These are phyloP conservation scores for Neurospora sp. DNA, from an alignment of 2,329 filamentous ascomycete species.

Conservation along the genomic window DNA sequence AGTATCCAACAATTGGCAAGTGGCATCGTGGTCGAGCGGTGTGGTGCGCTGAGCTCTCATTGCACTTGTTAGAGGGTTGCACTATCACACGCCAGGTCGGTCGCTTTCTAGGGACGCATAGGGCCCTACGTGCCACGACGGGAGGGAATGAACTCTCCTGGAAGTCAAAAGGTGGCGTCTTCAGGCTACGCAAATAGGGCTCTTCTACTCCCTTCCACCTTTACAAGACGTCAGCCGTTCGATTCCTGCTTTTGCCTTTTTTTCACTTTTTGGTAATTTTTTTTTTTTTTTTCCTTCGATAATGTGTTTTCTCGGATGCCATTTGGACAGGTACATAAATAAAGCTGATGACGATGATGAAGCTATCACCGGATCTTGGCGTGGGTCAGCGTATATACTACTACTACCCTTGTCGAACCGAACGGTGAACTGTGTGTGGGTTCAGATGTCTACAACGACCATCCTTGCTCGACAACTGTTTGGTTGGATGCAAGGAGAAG, in stretches of 20 bases:
- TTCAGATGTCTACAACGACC: neutral
- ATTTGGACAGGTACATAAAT: too few species aligned
- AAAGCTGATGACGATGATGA: neutral
- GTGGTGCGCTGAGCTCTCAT: neutral
- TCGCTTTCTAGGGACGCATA: too few species aligned
- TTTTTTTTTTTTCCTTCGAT: too few species aligned
- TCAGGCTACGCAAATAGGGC: neutral
- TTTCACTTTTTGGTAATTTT: neutral
- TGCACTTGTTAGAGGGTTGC: neutral
- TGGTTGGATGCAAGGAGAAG: neutral
- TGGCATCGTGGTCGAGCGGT: neutral
- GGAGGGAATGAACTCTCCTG: neutral
- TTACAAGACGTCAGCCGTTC: neutral
- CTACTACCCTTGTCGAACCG: neutral
- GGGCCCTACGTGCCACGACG: too few species aligned
- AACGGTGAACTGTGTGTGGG: neutral
- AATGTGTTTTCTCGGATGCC: too few species aligned
- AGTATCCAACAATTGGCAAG: neutral
- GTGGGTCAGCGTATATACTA: neutral
- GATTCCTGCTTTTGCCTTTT: neutral
- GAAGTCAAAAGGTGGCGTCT: neutral
- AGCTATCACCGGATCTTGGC: neutral
- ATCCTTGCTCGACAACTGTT: neutral
- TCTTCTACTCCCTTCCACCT: neutral
- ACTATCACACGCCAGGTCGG: neutral